Conservation (phyloP, 2,329 filamentous ascomycete genomes). For the Endocalyx cinctus region DNA sequence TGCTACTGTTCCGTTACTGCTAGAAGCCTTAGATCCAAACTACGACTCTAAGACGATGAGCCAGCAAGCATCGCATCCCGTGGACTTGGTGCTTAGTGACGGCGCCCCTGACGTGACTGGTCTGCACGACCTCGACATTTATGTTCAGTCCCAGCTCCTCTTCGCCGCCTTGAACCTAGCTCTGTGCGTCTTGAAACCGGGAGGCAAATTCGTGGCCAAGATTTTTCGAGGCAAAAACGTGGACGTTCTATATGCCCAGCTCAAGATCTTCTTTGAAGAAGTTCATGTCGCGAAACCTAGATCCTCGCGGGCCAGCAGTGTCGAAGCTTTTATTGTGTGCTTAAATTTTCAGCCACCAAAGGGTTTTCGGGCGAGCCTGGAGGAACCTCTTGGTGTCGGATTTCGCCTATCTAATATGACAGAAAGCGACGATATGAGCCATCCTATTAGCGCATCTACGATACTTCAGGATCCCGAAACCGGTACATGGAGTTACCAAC, state of each 20-base stretch:
- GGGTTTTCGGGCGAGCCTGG: constrained; percentile 70
- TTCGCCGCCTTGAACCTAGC: constrained; percentile 92
- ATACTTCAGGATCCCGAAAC: constrained; percentile 41
- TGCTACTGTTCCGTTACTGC: constrained; percentile 83
- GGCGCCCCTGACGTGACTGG: constrained; percentile 96
- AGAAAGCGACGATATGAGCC: constrained; percentile 33
- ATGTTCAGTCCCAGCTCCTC: constrained; percentile 92
- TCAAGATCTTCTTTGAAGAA: constrained; percentile 82
- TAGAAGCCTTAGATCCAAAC: constrained; percentile 76
- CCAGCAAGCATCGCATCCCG: constrained; percentile 64
- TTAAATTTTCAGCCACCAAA: constrained; percentile 78
- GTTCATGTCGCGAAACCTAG: constrained; percentile 92
- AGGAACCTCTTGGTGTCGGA: constrained; percentile 68
- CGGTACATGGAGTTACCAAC: constrained; percentile 38
- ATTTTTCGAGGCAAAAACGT: constrained; percentile 94
- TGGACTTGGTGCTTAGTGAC: constrained; percentile 92
- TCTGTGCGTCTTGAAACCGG: constrained; percentile 84
- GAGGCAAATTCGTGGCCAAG: constrained; percentile 96
- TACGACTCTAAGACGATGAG: constrained; percentile 44
- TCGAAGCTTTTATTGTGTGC: constrained; percentile 96
- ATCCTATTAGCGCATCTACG: constrained; percentile 36
- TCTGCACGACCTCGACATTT: constrained; percentile 95
- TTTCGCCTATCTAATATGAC: constrained; percentile 48
- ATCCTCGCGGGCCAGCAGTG: constrained; percentile 90
- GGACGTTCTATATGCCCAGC: constrained; percentile 89